Conservation (phyloP, 202 grass and related monocot genomes). For the Hordeum pubiflorum region DNA sequence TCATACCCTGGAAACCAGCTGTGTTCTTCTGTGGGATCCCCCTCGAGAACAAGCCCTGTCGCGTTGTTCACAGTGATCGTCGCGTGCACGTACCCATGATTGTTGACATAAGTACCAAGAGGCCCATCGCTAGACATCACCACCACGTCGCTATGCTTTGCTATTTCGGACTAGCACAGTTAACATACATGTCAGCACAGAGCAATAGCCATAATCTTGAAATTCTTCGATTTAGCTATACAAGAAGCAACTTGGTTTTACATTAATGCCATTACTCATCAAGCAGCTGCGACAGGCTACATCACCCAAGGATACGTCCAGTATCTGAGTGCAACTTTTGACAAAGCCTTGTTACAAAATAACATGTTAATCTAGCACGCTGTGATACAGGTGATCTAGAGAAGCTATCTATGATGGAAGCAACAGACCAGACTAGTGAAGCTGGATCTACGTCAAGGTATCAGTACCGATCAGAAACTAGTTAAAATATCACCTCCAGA, state of each 20-base stretch:
- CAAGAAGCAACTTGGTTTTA: conserved; percentile 2
- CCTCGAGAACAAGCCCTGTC: conserved; percentile 43
- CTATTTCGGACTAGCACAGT: conserved; percentile 44
- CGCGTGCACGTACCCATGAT: conserved; percentile 70
- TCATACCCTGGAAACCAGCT: conserved; percentile 98
- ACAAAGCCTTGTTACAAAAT: not conserved
- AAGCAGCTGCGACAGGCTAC: conserved; percentile 13
- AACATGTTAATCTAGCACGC: not conserved
- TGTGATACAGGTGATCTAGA: conserved; percentile 7
- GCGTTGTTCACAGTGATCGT: conserved; percentile 67
- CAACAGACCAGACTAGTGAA: not conserved
- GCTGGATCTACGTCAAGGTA: not conserved
- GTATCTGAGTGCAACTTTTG: not conserved
- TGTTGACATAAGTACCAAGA: conserved; percentile 82
- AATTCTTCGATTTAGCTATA: not conserved
- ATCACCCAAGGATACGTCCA: not conserved
- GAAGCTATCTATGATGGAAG: not conserved
- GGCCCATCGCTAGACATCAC: conserved; percentile 85
- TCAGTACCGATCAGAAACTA: not conserved
- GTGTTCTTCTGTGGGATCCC: conserved; percentile 38
- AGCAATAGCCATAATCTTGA: not conserved
- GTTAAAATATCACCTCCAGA: not conserved
- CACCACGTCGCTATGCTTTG: conserved; percentile 83
- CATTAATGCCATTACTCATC: not conserved
- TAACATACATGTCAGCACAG: conserved; percentile 5